Conservation (phyloP, 1,284 basidiomycete genomes). For the Tilletiopsis washingtonensis region DNA sequence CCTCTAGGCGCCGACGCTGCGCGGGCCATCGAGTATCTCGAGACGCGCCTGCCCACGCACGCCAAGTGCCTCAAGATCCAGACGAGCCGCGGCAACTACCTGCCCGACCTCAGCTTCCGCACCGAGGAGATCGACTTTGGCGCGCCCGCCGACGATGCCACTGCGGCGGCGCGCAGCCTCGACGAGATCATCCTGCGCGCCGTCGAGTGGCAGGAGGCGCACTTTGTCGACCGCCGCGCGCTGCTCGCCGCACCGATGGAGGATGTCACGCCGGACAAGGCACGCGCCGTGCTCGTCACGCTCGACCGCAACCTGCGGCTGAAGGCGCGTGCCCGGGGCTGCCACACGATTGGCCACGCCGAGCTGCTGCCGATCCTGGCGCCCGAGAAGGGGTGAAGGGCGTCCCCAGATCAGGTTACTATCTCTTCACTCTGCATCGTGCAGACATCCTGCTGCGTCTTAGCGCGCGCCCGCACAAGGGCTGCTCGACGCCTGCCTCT, state of each 20-base stretch:
- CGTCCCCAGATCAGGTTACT: no score
- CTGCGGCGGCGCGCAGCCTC: slow-evolving; percentile 64
- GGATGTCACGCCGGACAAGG: slow-evolving; percentile 51
- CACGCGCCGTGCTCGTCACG: slow-evolving; percentile 79
- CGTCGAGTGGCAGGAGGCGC: slow-evolving; percentile 81
- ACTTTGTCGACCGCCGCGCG: slow-evolving; percentile 74
- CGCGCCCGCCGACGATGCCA: slow-evolving; percentile 19
- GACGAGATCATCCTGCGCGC: slow-evolving; percentile 90
- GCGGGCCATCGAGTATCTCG: slow-evolving; percentile 65
- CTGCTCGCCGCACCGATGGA: slow-evolving; percentile 17
- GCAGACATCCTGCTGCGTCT: no score
- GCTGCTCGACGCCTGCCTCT: no score
- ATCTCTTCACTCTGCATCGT: no score
- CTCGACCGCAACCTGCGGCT: slow-evolving; percentile 70
- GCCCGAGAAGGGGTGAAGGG: background rate
- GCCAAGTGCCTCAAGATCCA: slow-evolving; percentile 78
- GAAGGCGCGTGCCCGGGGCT: slow-evolving; percentile 59
- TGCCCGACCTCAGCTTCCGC: slow-evolving; percentile 71
- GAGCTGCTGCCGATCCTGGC: slow-evolving; percentile 34
- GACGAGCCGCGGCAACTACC: slow-evolving; percentile 88
- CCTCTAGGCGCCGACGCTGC: slow-evolving; percentile 60
- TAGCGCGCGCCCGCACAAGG: no score
- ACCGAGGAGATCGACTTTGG: slow-evolving; percentile 74
- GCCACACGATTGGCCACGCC: slow-evolving; percentile 59
- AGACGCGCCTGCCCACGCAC: slow-evolving; percentile 66